A percentile compares a stretch with the other conserved stretches of the same genome.
These are phyloP conservation scores for Leishmania aethiopica DNA, from an alignment of 208 protist genomes.

Conservation along the genomic window DNA sequence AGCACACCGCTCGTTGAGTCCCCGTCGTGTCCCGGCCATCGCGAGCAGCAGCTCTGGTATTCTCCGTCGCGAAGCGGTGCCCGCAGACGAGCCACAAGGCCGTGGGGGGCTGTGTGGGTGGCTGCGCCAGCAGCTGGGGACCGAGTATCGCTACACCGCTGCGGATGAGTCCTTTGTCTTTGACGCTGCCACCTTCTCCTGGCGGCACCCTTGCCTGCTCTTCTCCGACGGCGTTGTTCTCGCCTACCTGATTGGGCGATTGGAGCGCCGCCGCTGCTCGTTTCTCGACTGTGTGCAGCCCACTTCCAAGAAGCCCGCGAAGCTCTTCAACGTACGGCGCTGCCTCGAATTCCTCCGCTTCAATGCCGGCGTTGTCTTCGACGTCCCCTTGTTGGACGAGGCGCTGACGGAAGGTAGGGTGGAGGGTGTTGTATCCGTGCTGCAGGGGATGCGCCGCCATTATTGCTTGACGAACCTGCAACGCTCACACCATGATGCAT, in stretches of 20 bases:
- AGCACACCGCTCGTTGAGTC: not conserved
- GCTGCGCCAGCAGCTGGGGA: slow-evolving; percentile 50
- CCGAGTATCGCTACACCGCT: slow-evolving; percentile 50
- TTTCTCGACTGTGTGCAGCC: slow-evolving; percentile 66
- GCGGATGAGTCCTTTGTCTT: slow-evolving; percentile 51
- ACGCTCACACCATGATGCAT: not conserved
- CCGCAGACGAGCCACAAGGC: not conserved
- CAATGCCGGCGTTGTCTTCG: slow-evolving; percentile 39
- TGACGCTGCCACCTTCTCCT: slow-evolving; percentile 6
- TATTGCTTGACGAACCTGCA: slow-evolving; percentile 13
- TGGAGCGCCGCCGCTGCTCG: slow-evolving; percentile 69
- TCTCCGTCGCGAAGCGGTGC: not conserved
- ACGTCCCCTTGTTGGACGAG: slow-evolving; percentile 57
- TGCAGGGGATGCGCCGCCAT: slow-evolving; percentile 30
- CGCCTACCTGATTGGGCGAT: slow-evolving; percentile 52
- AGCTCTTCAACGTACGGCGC: slow-evolving; percentile 75
- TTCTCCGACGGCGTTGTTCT: slow-evolving; percentile 85
- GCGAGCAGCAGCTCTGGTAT: not conserved
- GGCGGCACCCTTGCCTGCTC: slow-evolving; percentile 35
- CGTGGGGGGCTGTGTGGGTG: slow-evolving; percentile 34
- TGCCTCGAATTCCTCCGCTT: slow-evolving; percentile 68
- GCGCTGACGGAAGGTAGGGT: slow-evolving; percentile 46
- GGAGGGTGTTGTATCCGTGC: slow-evolving; percentile 45
- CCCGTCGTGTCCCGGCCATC: no score
- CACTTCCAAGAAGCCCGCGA: slow-evolving; percentile 49